A percentile compares a stretch with the other conserved stretches of the same genome.
phyloP scores from a whole-genome alignment of 2,329 filamentous ascomycete genomes.

The Microsporum audouinii region DNA sequence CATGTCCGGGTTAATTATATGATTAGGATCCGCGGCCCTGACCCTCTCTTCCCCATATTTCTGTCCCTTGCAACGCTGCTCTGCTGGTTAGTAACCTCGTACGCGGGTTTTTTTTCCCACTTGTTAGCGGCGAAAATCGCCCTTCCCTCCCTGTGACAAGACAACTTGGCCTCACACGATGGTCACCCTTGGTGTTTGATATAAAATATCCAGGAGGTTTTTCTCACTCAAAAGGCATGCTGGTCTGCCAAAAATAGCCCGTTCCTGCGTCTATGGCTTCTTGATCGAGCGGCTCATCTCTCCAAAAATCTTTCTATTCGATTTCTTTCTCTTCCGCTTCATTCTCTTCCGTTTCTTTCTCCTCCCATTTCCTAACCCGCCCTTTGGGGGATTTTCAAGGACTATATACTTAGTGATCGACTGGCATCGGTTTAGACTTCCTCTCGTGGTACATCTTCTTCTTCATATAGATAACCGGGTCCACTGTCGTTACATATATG shows the following conservation, averaged over 20 bases:
- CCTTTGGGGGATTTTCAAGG: background rate
- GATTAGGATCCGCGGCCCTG: background rate
- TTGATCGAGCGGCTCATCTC: background rate
- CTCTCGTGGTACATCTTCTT: background rate
- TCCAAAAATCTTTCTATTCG: background rate
- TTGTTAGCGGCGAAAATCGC: background rate
- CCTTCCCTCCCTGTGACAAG: background rate
- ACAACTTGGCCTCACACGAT: background rate
- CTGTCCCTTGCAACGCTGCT: background rate
- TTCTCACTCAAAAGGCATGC: background rate
- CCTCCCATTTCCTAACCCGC: background rate
- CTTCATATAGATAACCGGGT: background rate
- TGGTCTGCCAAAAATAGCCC: background rate
- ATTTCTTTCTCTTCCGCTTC: background rate
- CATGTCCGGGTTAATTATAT: background rate
- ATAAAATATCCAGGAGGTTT: background rate
- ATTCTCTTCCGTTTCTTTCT: background rate
- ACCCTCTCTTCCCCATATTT: background rate
- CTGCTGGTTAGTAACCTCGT: background rate
- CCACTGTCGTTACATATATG: constrained; percentile 2
- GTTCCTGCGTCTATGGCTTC: background rate
- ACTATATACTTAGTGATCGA: constrained; percentile 1
- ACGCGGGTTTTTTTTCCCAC: background rate
- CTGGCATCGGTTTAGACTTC: constrained; percentile 2
- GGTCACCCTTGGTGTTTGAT: background rate